Base-by-base conservation (phyloP, 768 basidiomycete species). In the Pseudohyphozyma bogoriensis region DNA sequence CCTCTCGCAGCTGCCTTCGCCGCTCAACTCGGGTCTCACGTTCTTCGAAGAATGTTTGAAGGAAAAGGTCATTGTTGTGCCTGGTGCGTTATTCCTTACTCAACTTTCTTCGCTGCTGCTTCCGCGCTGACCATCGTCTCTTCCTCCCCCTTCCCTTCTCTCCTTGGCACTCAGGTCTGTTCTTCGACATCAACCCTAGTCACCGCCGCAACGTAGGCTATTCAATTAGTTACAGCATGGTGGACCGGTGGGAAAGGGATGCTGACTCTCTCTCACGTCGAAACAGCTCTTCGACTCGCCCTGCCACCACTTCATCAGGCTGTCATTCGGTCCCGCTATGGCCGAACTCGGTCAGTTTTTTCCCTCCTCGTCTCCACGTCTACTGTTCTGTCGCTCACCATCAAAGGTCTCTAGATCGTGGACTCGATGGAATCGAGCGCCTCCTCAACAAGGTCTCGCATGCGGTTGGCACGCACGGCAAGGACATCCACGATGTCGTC, bases 41-140 rank as follows among this genome's bases (percentile, higher is more conserved):
- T 93, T 96, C 82, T 96, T 96, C 71, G 90, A 93, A 70, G 90
- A 91, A 74, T 77, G 90, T 46, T 79, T 93, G 55, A 93, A 90
- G 74, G 86, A 88, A 74, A 80, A 88, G 74, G 54, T 54, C 16
- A 64, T 62, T 22, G 60, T 64, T 22, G 60, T 65, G 24, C 58
- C 55, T 18, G 56, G 51, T 5, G 42, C 18, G 36, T 51, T 51
- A 51, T 58, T 33, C 47, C 29, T 50, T 13, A 42, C 46, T 32
- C 33, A 31, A 18, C 35, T 45, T n/a, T 36, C 28, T 33, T 29
- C 13, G 15, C 9, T 53, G 9, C 28, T 63, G 58, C 69, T 68
- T 51, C 11, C 12, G 68, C 66, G 45, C 86, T 88, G 13, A 90
- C 90, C 65, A 86, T 89, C 56, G 88, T 91, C 50, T 89, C 89